A percentile compares a stretch with the other conserved stretches of the same genome.
phyloP scores from a whole-genome alignment of 2,329 filamentous ascomycete genomes.

The Trichoderma koningii region DNA sequence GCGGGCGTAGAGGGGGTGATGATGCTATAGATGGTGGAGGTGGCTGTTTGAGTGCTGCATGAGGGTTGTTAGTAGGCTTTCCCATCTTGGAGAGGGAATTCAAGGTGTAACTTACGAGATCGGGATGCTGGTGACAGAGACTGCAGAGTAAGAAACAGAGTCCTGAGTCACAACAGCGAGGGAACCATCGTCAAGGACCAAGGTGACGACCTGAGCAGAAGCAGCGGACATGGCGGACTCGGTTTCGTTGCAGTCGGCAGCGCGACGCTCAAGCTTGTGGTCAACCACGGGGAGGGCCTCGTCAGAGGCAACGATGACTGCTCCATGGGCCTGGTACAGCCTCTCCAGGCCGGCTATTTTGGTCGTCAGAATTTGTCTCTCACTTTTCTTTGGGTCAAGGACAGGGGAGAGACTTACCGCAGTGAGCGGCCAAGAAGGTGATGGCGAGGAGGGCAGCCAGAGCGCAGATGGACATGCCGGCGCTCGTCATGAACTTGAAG shows the following conservation, averaged over 20 bases:
- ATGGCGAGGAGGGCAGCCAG: constrained; percentile 36
- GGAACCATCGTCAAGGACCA: constrained; percentile 24
- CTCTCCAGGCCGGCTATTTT: constrained; percentile 9
- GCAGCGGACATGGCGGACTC: constrained; percentile 12
- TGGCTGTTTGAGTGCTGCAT: constrained; percentile 39
- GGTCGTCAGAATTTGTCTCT: neutral
- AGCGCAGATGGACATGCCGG: constrained; percentile 28
- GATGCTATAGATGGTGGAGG: constrained; percentile 41
- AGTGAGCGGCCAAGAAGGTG: constrained; percentile 35
- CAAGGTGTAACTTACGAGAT: constrained; percentile 39
- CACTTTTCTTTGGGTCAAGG: neutral
- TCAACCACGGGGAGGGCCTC: constrained; percentile 28
- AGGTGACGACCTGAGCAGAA: constrained; percentile 27
- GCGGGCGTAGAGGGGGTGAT: constrained; percentile 29
- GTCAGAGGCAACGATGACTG: neutral
- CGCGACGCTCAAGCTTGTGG: constrained; percentile 32
- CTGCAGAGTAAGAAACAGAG: neutral
- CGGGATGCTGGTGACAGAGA: constrained; percentile 35
- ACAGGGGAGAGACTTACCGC: constrained; percentile 30
- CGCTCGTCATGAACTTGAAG: constrained; percentile 29
- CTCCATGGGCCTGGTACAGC: constrained; percentile 5
- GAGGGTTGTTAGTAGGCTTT: neutral
- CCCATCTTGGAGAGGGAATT: no score
- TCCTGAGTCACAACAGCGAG: constrained; percentile 20
- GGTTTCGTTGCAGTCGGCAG: constrained; percentile 31